Base-by-base conservation (phyloP, 2,329 filamentous ascomycete species). In the Arthrobotrys megalospora region DNA sequence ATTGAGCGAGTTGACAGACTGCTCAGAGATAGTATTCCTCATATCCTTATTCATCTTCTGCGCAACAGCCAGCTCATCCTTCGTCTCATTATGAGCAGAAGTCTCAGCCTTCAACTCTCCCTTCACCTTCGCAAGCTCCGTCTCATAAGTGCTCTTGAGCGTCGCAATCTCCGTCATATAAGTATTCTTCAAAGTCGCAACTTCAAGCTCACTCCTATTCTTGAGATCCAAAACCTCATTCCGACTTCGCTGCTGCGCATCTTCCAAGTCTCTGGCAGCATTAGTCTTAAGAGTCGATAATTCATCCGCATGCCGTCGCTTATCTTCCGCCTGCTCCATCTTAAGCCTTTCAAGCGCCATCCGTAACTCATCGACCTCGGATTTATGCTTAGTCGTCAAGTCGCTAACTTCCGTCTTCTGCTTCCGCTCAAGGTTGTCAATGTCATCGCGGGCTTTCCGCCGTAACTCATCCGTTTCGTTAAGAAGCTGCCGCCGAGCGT, bases 361-460 rank as follows among this genome's bases (percentile, higher is more conserved):
- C 87, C 81, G 90, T 88, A 38, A 93, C 3, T 89, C 88, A 5
- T 90, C 89, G 14, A 95, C 82, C 64, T 92, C 91, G 66, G 93
- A 90, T 76, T 89, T 87, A 80, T 95, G 90, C 53, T 88, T 86
- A 70, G 88, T 89, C 12, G 88, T 85, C 45, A 91, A 81, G 12
- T 87, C 86, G 21, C 91, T 89, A 36, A 89, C 83, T 70, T 92
- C 88, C 6, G 87, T 86, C 68, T 86, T 83, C 75, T 86, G 84
- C 68, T 85, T 84, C 80, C 84, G 84, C 79, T 84, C 83, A 65
- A 85, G 69, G 80, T 84, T 83, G 63, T 86, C 85, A 72, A 85
- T 81, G 48, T 86, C 83, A 76, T 87, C 84, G 80, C 86, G 85
- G 81, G 83, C 82, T 66, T 88, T 85, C 72, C 86, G 85, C 73